Conservation (phyloP, 176 grass and related monocot genomes). For the Eremochloa ophiuroides region DNA sequence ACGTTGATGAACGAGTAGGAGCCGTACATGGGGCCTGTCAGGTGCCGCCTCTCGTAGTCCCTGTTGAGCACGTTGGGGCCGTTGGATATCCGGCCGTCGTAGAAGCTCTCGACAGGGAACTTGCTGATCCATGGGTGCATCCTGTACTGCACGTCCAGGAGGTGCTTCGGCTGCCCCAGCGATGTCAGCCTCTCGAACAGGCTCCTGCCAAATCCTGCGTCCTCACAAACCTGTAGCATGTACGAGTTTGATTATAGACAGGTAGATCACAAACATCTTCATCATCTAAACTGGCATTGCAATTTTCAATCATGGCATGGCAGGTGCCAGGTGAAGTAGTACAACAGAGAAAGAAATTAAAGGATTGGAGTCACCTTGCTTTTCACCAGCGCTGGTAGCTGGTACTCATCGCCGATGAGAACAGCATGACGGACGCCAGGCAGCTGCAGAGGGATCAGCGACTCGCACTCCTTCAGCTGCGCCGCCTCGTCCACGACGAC, state of each 20-base stretch:
- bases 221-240: slow-evolving; percentile 33
- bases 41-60: slow-evolving; percentile 27
- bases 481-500: slow-evolving; percentile 77
- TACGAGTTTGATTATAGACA: background rate
- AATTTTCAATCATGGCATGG: background rate
- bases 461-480: slow-evolving; percentile 74
- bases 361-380: slow-evolving; percentile 44
- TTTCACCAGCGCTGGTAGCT: slow-evolving; percentile 62
- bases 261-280: background rate
- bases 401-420: slow-evolving; percentile 68
- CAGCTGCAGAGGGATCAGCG: slow-evolving; percentile 61
- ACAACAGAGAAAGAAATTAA: background rate
- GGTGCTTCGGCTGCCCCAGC: slow-evolving; percentile 62
- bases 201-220: slow-evolving; percentile 60
- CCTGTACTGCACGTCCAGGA: slow-evolving; percentile 69
- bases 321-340: background rate
- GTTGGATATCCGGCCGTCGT: slow-evolving; percentile 33
- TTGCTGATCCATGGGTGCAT: slow-evolving; percentile 81
- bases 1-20: slow-evolving; percentile 75
- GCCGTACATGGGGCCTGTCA: slow-evolving; percentile 47
- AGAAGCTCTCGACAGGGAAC: slow-evolving; percentile 58
- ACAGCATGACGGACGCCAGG: slow-evolving; percentile 36
- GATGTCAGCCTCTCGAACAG: slow-evolving; percentile 60
- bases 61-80: slow-evolving; percentile 46
- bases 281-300: background rate